These are phyloP conservation scores for Escallonia rubra DNA, from an alignment of 129 eudicot species.

Conservation along the genomic window DNA sequence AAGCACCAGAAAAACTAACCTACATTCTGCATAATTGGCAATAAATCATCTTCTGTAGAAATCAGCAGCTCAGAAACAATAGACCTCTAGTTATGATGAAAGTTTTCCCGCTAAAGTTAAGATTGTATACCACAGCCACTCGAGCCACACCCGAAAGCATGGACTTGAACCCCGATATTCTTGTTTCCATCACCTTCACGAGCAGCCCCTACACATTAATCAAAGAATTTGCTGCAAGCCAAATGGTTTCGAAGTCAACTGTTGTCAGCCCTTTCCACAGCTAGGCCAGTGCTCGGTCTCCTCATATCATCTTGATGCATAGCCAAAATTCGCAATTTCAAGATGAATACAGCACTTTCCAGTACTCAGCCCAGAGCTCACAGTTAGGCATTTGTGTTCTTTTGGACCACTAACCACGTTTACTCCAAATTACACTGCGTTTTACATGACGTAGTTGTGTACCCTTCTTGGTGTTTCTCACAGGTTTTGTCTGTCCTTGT, in stretches of 20 bases:
- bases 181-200: background rate
- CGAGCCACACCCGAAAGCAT: background rate
- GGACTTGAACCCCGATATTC: background rate
- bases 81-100: background rate
- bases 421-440: background rate
- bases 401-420: slow-evolving; percentile 20
- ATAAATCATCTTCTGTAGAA: too few relatives aligned
- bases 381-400: slow-evolving; percentile 1
- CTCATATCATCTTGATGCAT: too few relatives aligned
- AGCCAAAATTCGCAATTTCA: background rate
- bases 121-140: background rate
- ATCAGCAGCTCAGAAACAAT: too few relatives aligned
- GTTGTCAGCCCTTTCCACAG: background rate
- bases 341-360: background rate
- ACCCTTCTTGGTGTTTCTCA: slow-evolving; percentile 14
- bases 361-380: background rate
- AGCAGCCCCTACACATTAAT: background rate
- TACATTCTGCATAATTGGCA: too few relatives aligned
- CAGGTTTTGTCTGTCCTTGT: slow-evolving; percentile 22
- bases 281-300: background rate
- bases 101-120: background rate
- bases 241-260: background rate
- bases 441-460: slow-evolving; percentile 15
- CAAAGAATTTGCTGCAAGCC: background rate
- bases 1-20: too few relatives aligned